These are phyloP conservation scores for Didymella segeticola DNA, from an alignment of 2,329 filamentous ascomycete genomes.

Conservation along the genomic window DNA sequence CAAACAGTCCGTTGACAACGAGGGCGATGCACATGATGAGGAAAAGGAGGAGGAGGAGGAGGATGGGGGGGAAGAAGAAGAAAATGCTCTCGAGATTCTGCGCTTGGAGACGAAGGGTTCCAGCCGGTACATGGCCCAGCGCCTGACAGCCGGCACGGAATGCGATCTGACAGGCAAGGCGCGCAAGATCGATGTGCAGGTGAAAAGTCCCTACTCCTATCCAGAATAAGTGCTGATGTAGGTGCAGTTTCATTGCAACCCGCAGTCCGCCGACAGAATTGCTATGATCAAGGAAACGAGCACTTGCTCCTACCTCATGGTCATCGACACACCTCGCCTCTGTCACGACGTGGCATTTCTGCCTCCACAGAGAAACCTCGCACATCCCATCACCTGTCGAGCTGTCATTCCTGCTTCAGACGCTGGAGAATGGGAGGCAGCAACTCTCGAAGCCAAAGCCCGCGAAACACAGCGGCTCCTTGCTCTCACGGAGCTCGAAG, in stretches of 20 bases:
- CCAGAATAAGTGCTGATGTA: not conserved
- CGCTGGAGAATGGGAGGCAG: conserved; percentile 53
- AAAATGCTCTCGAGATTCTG: conserved; percentile 53
- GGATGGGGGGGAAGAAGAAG: conserved; percentile 32
- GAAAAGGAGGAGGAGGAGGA: conserved; percentile 38
- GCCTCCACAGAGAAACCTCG: conserved; percentile 77
- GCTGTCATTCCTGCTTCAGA: conserved; percentile 70
- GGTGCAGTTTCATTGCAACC: conserved; percentile 74
- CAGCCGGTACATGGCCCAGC: conserved; percentile 85
- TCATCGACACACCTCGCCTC: conserved; percentile 85
- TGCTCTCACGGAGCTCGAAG: conserved; percentile 11
- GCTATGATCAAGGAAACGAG: conserved; percentile 92
- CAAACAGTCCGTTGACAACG: conserved; percentile 38
- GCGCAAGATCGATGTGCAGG: conserved; percentile 82
- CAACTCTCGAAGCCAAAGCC: conserved; percentile 42
- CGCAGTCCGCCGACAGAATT: conserved; percentile 76
- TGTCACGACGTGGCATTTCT: conserved; percentile 88
- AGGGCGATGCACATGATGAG: conserved; percentile 34
- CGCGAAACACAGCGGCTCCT: conserved; percentile 37
- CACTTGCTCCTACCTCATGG: conserved; percentile 92
- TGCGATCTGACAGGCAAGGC: conserved; percentile 86
- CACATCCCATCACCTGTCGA: conserved; percentile 78
- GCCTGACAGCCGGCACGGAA: conserved; percentile 76
- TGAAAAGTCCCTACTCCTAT: conserved; percentile 33
- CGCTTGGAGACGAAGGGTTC: conserved; percentile 83